These are phyloP conservation scores for Aspergillus tanneri DNA, from an alignment of 2,329 filamentous ascomycete genomes.

Conservation along the genomic window DNA sequence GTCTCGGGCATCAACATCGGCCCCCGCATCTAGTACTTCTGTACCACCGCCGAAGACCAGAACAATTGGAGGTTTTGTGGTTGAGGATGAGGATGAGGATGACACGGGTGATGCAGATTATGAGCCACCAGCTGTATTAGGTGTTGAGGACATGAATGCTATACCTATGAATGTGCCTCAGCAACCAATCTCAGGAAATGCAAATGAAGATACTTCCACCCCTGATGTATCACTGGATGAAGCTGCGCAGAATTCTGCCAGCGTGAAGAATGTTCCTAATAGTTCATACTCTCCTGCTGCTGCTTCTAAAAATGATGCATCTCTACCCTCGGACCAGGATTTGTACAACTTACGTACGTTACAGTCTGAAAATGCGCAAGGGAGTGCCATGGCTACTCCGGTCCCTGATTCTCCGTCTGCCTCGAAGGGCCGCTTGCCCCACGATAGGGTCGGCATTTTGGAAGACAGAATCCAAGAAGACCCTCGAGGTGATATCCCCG, in stretches of 20 bases:
- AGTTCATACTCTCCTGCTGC: slow-evolving; percentile 52
- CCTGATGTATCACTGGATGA: slow-evolving; percentile 63
- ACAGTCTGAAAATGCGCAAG: slow-evolving; percentile 33
- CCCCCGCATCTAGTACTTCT: slow-evolving; percentile 32
- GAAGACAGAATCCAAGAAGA: slow-evolving; percentile 92
- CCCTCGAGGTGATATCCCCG: slow-evolving; percentile 85
- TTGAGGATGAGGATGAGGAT: slow-evolving; percentile 62
- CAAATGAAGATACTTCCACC: slow-evolving; percentile 55
- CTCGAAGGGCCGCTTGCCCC: slow-evolving; percentile 59
- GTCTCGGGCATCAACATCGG: slow-evolving; percentile 35
- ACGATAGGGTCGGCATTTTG: slow-evolving; percentile 74
- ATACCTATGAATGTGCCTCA: slow-evolving; percentile 52
- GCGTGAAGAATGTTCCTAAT: slow-evolving; percentile 51
- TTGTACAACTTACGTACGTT: slow-evolving; percentile 37
- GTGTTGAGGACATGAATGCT: slow-evolving; percentile 50
- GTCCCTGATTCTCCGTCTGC: slow-evolving; percentile 47
- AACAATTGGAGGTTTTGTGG: slow-evolving; percentile 61
- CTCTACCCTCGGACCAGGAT: slow-evolving; percentile 37
- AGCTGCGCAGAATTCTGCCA: slow-evolving; percentile 52
- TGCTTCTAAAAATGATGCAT: slow-evolving; percentile 46
- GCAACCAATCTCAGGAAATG: slow-evolving; percentile 56
- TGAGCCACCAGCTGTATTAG: slow-evolving; percentile 56
- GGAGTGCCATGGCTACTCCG: slow-evolving; percentile 40
- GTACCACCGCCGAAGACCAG: slow-evolving; percentile 48
- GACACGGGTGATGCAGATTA: slow-evolving; percentile 50